Evolutionary conservation across 1,139 yeast genomes (phyloP).

Genomic region (Tardiomyces blankii): DNA sequence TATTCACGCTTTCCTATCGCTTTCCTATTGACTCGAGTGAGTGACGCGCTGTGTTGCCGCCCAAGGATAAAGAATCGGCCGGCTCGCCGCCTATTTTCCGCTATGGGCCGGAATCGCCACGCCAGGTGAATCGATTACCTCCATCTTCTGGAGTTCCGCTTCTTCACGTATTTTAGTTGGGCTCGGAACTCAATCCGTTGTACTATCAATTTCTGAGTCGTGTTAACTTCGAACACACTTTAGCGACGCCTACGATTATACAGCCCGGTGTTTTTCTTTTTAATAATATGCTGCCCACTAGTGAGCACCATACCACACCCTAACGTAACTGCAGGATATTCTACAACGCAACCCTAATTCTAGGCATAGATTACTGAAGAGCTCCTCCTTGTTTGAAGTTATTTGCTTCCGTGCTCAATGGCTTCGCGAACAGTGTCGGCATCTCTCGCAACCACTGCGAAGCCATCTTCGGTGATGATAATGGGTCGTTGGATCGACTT

Average conservation of each 20-base stretch:
- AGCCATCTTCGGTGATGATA: not conserved
- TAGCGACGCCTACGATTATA: not conserved
- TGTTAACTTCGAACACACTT: not conserved
- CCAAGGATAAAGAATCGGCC: too few relatives aligned
- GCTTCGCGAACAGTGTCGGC: not conserved
- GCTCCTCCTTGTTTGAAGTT: not conserved
- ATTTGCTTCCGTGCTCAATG: not conserved
- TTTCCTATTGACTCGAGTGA: too few relatives aligned
- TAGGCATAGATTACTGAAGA: too few relatives aligned
- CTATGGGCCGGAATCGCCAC: not conserved
- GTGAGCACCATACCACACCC: too few relatives aligned
- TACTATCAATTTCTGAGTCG: conserved; percentile 1
- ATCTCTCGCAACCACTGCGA: not conserved
- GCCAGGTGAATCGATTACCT: conserved; percentile 8
- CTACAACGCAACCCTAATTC: too few relatives aligned
- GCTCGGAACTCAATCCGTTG: conserved; percentile 8
- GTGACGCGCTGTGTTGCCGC: too few relatives aligned
- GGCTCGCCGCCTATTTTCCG: not conserved
- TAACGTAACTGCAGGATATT: too few relatives aligned
- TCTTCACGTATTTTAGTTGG: conserved; percentile 11
- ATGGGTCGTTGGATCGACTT: not conserved
- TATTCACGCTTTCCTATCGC: too few relatives aligned
- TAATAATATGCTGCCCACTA: too few relatives aligned
- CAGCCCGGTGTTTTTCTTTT: not conserved
- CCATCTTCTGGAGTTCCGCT: conserved; percentile 17